Conservation (phyloP, 169 alveolate species). For the Theileria annulata region DNA sequence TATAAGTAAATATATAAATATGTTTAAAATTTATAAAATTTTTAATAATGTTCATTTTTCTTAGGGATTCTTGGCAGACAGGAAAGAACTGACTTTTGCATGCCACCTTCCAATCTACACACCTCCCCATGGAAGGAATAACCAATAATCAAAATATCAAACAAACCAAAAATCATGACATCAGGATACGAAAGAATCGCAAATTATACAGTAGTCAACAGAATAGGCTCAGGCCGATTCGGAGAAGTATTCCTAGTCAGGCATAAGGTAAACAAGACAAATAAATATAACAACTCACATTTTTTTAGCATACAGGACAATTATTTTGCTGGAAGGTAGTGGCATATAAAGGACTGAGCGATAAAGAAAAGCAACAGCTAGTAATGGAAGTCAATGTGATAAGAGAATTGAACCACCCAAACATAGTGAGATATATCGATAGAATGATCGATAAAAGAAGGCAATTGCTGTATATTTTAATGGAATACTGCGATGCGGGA, state of each 20-base stretch:
- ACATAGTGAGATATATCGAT: conserved; percentile 92
- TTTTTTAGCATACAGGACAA: conserved; percentile 67
- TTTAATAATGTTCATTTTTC: too few relatives aligned
- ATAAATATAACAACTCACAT: neutral
- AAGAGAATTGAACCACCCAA: conserved; percentile 92
- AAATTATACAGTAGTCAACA: conserved; percentile 79
- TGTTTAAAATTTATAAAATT: too few relatives aligned
- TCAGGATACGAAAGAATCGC: conserved; percentile 75
- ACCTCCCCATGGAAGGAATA: conserved; percentile 10
- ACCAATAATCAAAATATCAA: neutral
- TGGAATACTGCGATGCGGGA: conserved; percentile 97
- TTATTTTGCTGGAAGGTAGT: conserved; percentile 94
- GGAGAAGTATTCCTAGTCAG: conserved; percentile 88
- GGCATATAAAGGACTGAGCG: conserved; percentile 91
- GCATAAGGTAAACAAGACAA: conserved; percentile 74
- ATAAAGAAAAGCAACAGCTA: conserved; percentile 92
- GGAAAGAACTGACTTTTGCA: neutral
- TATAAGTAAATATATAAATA: too few relatives aligned
- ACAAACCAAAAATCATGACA: conserved; percentile 19
- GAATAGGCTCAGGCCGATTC: conserved; percentile 87
- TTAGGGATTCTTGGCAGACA: neutral
- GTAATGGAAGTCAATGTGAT: conserved; percentile 95
- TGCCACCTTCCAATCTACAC: conserved; percentile 18
- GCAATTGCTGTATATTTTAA: conserved; percentile 88
- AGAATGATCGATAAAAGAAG: conserved; percentile 90